These are phyloP conservation scores for Artemisia tridentata DNA, from an alignment of 129 eudicot species.

Conservation along the genomic window DNA sequence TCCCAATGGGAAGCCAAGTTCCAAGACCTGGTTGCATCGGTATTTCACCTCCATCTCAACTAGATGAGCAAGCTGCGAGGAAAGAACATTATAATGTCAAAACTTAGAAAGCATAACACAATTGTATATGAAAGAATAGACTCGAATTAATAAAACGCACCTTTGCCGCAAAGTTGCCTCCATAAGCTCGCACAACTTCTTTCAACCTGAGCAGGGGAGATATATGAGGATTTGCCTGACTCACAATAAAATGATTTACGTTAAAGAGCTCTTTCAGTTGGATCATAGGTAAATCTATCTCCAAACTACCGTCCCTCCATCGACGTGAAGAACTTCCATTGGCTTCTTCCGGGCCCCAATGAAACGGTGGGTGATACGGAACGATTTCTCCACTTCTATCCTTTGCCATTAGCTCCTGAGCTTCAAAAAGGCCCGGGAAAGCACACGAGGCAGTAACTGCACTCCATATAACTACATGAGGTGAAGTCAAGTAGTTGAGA, in stretches of 20 bases:
- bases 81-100: slow-evolving; percentile 7
- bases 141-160: slow-evolving; percentile 31
- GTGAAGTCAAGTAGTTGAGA: slow-evolving; percentile 90
- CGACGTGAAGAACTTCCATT: slow-evolving; percentile 56
- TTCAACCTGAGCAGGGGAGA: slow-evolving; percentile 78
- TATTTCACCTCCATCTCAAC: slow-evolving; percentile 95
- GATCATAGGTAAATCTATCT: slow-evolving; percentile 92
- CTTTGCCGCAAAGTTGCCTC: slow-evolving; percentile 95
- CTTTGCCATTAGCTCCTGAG: slow-evolving; percentile 95
- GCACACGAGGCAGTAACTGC: slow-evolving; percentile 99
- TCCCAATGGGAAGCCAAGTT: slow-evolving; percentile 90
- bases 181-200: slow-evolving; percentile 74
- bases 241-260: slow-evolving; percentile 91
- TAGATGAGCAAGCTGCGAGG: slow-evolving; percentile 73
- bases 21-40: slow-evolving; percentile 84
- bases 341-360: slow-evolving; percentile 65
- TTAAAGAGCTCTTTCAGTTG: slow-evolving; percentile 90
- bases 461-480: slow-evolving; percentile 97
- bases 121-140: neutral
- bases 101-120: neutral
- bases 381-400: slow-evolving; percentile 85
- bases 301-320: slow-evolving; percentile 98
- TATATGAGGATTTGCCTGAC: slow-evolving; percentile 98
- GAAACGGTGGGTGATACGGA: slow-evolving; percentile 92
- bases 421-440: slow-evolving; percentile 94